phyloP scores from a whole-genome alignment of 2,329 filamentous ascomycete genomes.

The Aspergillus jensenii region DNA sequence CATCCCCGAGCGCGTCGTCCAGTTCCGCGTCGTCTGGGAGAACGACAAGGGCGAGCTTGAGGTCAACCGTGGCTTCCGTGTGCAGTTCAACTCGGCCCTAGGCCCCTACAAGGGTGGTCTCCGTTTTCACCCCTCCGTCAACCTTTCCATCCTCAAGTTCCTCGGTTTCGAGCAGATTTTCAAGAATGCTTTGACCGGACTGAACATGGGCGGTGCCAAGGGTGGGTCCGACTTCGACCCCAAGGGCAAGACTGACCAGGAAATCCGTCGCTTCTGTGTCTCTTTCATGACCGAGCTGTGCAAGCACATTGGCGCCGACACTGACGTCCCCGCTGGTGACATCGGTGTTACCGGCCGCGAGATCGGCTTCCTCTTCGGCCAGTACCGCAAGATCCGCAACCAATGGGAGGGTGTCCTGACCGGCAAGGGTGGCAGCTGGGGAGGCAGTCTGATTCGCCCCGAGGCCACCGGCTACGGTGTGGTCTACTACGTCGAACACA shows the following conservation, averaged over 20 bases:
- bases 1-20: constrained; percentile 91
- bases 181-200: constrained; percentile 97
- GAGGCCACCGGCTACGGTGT: constrained; percentile 97
- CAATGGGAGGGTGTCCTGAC: constrained; percentile 95
- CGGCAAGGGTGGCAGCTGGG: constrained; percentile 91
- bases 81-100: constrained; percentile 97
- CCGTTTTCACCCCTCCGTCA: constrained; percentile 75
- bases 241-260: constrained; percentile 95
- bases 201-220: constrained; percentile 96
- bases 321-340: constrained; percentile 94
- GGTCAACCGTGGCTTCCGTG: constrained; percentile 92
- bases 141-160: constrained; percentile 81
- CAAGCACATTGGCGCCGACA: constrained; percentile 95
- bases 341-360: constrained; percentile 92
- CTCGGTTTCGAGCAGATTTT: constrained; percentile 99
- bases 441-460: constrained; percentile 88
- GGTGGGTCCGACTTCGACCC: constrained; percentile 98
- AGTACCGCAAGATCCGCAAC: constrained; percentile 86
- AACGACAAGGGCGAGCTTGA: constrained; percentile 82
- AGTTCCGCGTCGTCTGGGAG: constrained; percentile 98
- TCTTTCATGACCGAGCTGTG: constrained; percentile 94
- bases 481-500: constrained; percentile 94
- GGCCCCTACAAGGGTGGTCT: constrained; percentile 98
- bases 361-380: constrained; percentile 92
- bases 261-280: constrained; percentile 96